Conservation (phyloP, 2,329 filamentous ascomycete genomes). For the Aspergillaceae sp. region DNA sequence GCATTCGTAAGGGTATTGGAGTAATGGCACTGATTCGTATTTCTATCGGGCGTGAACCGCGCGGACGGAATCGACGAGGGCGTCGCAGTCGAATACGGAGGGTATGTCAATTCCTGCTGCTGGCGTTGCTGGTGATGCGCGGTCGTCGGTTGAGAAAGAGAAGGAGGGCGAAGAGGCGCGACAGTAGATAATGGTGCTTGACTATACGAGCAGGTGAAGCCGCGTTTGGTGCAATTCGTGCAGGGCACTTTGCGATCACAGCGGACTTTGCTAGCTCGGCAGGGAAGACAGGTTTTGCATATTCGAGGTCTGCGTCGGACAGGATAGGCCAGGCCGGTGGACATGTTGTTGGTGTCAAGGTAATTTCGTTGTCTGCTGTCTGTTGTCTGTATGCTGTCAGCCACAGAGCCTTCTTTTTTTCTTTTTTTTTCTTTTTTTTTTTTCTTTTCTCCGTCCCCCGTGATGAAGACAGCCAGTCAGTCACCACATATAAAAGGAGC, state of each 20-base stretch:
- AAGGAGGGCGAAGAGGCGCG: not conserved
- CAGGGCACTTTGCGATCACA: constrained; percentile 36
- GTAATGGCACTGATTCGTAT: not conserved
- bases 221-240: constrained; percentile 34
- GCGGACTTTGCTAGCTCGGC: constrained; percentile 44
- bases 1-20: too few relatives aligned
- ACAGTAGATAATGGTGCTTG: constrained; percentile 12
- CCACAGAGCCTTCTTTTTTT: too few relatives aligned
- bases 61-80: constrained; percentile 5
- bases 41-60: not conserved
- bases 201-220: constrained; percentile 31
- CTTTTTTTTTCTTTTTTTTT: too few relatives aligned
- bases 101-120: too few relatives aligned
- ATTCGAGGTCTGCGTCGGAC: constrained; percentile 29
- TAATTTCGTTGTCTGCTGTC: too few relatives aligned
- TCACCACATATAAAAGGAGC: too few relatives aligned
- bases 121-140: not conserved
- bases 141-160: not conserved
- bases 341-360: too few relatives aligned
- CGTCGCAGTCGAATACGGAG: not conserved
- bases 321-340: constrained; percentile 13
- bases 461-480: too few relatives aligned
- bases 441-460: too few relatives aligned
- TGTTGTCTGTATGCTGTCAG: too few relatives aligned
- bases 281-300: constrained; percentile 42